Conservation (phyloP, 176 grass and related monocot genomes). For the Oryza glaberrima region DNA sequence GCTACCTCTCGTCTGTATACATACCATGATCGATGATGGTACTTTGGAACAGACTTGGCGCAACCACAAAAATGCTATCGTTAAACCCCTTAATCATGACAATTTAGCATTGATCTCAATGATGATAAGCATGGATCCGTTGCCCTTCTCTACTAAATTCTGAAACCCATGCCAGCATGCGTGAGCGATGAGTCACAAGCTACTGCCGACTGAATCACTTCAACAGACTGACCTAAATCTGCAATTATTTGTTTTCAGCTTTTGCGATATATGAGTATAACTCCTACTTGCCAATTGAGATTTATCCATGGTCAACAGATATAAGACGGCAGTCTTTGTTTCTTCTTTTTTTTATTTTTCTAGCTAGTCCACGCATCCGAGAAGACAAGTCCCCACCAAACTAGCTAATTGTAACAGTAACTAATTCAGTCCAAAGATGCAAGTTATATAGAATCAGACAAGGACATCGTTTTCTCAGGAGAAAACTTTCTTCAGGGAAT, state of each 20-base stretch:
- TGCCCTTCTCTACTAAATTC: neutral
- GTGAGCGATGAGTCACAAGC: neutral
- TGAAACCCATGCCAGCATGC: neutral
- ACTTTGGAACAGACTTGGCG: neutral
- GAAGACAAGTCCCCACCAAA: neutral
- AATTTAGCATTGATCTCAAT: neutral
- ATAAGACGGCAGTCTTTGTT: neutral
- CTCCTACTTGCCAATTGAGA: neutral
- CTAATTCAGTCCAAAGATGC: neutral
- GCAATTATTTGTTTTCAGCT: neutral
- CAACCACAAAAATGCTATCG: neutral
- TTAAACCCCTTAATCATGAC: neutral
- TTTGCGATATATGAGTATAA: neutral
- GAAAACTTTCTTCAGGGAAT: neutral
- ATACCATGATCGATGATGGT: neutral
- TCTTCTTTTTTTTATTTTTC: neutral
- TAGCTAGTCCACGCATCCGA: neutral
- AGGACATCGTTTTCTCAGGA: slow-evolving; percentile 8
- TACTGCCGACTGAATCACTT: neutral
- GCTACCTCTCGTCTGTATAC: neutral
- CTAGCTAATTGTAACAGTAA: neutral
- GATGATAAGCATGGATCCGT: neutral
- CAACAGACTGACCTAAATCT: neutral
- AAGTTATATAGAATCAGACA: neutral
- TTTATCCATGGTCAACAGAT: neutral